Evolutionary conservation across 2,329 filamentous ascomycete species (phyloP).

Genomic region (Tympanopsis confertula): DNA sequence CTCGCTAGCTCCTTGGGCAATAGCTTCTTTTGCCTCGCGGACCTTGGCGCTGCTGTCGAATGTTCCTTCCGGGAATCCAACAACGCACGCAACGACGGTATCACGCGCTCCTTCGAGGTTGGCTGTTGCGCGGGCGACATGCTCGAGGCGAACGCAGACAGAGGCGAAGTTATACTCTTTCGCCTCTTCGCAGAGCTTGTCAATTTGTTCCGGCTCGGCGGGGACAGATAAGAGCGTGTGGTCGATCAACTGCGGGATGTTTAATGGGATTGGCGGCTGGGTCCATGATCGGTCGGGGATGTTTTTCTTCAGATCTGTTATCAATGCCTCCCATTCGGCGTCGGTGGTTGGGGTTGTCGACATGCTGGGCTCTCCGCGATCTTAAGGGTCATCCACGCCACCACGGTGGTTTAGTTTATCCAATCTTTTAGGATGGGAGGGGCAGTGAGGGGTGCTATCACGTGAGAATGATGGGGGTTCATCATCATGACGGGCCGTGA

Average conservation of each 20-base stretch:
- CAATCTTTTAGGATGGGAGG: too few relatives aligned
- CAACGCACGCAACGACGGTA: slow-evolving; percentile 42
- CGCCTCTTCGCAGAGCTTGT: slow-evolving; percentile 42
- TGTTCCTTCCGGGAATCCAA: slow-evolving; percentile 49
- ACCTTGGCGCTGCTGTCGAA: slow-evolving; percentile 35
- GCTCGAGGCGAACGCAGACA: slow-evolving; percentile 42
- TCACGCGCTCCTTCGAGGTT: slow-evolving; percentile 29
- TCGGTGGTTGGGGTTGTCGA: neutral
- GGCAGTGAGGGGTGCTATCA: too few relatives aligned
- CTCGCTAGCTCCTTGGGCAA: slow-evolving; percentile 37
- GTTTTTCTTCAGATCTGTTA: neutral
- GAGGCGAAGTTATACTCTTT: slow-evolving; percentile 25
- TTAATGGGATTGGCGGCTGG: neutral
- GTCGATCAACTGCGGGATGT: neutral
- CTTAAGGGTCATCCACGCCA: too few relatives aligned
- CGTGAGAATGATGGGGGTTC: too few relatives aligned
- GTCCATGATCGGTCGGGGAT: slow-evolving; percentile 3
- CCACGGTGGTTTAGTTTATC: too few relatives aligned
- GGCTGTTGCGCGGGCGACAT: slow-evolving; percentile 34
- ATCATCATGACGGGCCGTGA: too few relatives aligned
- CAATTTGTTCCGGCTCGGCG: slow-evolving; percentile 29
- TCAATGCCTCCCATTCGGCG: neutral
- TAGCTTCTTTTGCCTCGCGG: slow-evolving; percentile 33
- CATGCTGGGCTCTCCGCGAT: too few relatives aligned
- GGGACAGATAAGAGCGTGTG: neutral